phyloP scores from a whole-genome alignment of 768 basidiomycete genomes.

The Suillus clintonianus region DNA sequence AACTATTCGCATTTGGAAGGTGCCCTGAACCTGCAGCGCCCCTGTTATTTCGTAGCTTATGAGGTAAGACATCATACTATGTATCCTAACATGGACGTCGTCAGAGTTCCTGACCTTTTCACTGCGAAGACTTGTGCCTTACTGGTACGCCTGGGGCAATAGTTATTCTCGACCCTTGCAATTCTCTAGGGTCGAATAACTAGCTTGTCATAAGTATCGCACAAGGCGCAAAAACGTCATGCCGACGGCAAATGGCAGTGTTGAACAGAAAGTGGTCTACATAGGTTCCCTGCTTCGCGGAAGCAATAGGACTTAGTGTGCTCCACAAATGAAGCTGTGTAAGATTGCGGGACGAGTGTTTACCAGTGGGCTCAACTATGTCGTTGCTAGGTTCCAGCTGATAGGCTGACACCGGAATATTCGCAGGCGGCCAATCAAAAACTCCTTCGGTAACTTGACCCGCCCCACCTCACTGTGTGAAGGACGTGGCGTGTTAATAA shows the following conservation, averaged over 20 bases:
- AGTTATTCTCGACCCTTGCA: not conserved
- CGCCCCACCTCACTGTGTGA: not conserved
- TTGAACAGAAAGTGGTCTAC: not conserved
- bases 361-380: not conserved
- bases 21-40: not conserved
- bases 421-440: not conserved
- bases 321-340: not conserved
- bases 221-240: not conserved
- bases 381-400: not conserved
- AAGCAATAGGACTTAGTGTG: not conserved
- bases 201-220: not conserved
- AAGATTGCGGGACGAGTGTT: not conserved
- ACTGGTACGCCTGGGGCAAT: not conserved
- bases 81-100: not conserved
- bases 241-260: not conserved
- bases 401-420: not conserved
- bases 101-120: not conserved
- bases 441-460: not conserved
- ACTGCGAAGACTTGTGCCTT: not conserved
- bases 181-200: not conserved
- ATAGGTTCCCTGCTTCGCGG: not conserved
- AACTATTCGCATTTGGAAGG: not conserved
- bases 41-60: not conserved
- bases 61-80: not conserved
- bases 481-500: not conserved